These are phyloP conservation scores for Cyclotella baltica DNA, from an alignment of 108 stramenopile genomes.

Conservation along the genomic window DNA sequence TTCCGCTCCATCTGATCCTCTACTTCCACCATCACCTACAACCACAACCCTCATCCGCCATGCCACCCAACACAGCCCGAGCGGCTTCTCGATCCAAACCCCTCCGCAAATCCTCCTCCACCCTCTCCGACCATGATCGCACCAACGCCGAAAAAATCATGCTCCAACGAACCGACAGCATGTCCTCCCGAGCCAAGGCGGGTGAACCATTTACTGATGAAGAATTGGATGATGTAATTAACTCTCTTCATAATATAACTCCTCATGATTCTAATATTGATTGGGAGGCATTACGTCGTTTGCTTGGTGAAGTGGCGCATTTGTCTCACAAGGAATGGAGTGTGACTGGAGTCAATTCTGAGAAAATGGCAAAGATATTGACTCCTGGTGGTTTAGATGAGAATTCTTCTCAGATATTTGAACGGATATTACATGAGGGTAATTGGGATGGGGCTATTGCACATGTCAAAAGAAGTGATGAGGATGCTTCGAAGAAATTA, in stretches of 20 bases:
- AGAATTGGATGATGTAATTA: constrained; percentile 57
- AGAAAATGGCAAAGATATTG: constrained; percentile 53
- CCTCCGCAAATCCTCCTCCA: constrained; percentile 24
- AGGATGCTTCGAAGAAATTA: background rate
- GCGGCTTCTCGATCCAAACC: constrained; percentile 21
- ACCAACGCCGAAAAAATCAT: constrained; percentile 30
- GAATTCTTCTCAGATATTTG: constrained; percentile 51
- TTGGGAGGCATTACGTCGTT: constrained; percentile 47
- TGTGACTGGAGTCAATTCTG: constrained; percentile 56
- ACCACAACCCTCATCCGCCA: constrained; percentile 9
- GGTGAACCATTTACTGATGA: constrained; percentile 52
- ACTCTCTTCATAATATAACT: constrained; percentile 48
- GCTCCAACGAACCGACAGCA: constrained; percentile 34
- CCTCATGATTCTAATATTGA: constrained; percentile 39
- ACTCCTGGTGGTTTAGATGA: constrained; percentile 21
- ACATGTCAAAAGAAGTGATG: constrained; percentile 15
- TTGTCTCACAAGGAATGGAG: constrained; percentile 80
- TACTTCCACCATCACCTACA: too few species aligned
- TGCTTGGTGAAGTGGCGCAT: constrained; percentile 65
- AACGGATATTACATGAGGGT: constrained; percentile 77
- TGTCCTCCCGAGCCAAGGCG: constrained; percentile 52
- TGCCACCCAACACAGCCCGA: constrained; percentile 23
- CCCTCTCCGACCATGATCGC: constrained; percentile 12
- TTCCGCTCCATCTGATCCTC: too few species aligned
- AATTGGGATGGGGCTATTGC: constrained; percentile 79